Conservation (phyloP, 75 land plant genomes). For the Sequoiadendron giganteum region DNA sequence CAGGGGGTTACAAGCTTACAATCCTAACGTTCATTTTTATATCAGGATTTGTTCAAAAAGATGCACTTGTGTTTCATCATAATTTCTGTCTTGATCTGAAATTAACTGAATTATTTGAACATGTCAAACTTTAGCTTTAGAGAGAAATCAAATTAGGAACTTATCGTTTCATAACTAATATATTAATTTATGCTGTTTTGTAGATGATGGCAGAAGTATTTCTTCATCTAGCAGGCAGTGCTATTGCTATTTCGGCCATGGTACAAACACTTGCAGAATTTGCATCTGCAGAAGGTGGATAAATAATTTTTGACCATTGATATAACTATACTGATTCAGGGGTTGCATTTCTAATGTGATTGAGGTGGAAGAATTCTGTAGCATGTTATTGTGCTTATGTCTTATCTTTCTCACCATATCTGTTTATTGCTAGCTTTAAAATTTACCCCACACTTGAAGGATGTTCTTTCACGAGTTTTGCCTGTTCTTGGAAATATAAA, state of each 20-base stretch:
- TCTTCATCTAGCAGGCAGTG: slow-evolving; percentile 65
- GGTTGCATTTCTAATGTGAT: background rate
- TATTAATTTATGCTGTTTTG: background rate
- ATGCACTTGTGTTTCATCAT: background rate
- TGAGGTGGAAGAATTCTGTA: background rate
- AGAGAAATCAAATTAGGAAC: background rate
- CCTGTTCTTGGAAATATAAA: slow-evolving; percentile 91
- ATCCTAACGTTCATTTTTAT: background rate
- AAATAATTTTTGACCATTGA: background rate
- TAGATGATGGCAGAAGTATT: slow-evolving; percentile 97
- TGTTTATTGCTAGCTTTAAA: slow-evolving; percentile 53
- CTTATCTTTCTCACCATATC: slow-evolving; percentile 18
- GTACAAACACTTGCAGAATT: slow-evolving; percentile 95
- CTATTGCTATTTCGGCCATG: slow-evolving; percentile 68
- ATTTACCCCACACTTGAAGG: slow-evolving; percentile 86
- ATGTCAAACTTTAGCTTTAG: background rate
- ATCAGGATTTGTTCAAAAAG: background rate
- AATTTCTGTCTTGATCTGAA: background rate
- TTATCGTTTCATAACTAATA: background rate
- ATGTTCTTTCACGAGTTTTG: slow-evolving; percentile 77
- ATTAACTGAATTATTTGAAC: background rate
- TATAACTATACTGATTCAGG: background rate
- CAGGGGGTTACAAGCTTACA: background rate
- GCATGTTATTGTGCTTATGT: background rate
- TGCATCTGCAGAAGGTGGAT: slow-evolving; percentile 79